Base-by-base conservation (phyloP, 2,329 filamentous ascomycete genomes). In the Xylariaceae sp. region DNA sequence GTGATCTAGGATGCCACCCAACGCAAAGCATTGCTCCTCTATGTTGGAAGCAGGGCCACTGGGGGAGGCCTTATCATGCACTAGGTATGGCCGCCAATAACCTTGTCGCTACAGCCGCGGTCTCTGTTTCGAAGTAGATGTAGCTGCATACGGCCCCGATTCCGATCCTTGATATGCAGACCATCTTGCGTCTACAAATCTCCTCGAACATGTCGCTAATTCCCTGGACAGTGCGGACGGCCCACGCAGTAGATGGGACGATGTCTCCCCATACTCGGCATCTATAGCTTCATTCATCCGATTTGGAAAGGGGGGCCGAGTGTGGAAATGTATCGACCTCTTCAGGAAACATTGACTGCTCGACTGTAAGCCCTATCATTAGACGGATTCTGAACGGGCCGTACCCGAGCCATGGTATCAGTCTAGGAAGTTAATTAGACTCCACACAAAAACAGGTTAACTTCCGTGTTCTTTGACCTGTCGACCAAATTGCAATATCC, bases 141-240 rank as follows among this genome's bases (percentile, higher is more conserved):
- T 30, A 31, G 31, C 18, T 44, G 38, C 43, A 42, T 38, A 38
- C 31, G 27, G 36, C 27, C 31, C 36, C 38, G 33, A 36, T 33
- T 28, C 23, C 29, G 31, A 32, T 23, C 32, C 13, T 40, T 23
- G 18, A 18, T 26, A 35, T 43, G 36, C 38, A 43, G 34, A 36
- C 36, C 21, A 44, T 47, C 36, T 40, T 42, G 34, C 27, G 18
- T 28, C 27, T 39, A 47, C 36, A 40, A 38, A 32, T 43, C 21
- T 26, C 24, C 14, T 38, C 13, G 6, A 24, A 6, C 6, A 11
- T 24, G 21, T 24, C 7, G 21, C 21, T 24, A 6, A 24, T 24
- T 24, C 21, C 21, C 11, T n/a, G n/a, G n/a, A n/a, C n/a, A n/a
- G n/a, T n/a, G n/a, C n/a, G n/a, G n/a, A n/a, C 21, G 21, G 7